Base-by-base conservation (phyloP, 2,329 filamentous ascomycete genomes). In the Drechslerella stenobrocha region DNA sequence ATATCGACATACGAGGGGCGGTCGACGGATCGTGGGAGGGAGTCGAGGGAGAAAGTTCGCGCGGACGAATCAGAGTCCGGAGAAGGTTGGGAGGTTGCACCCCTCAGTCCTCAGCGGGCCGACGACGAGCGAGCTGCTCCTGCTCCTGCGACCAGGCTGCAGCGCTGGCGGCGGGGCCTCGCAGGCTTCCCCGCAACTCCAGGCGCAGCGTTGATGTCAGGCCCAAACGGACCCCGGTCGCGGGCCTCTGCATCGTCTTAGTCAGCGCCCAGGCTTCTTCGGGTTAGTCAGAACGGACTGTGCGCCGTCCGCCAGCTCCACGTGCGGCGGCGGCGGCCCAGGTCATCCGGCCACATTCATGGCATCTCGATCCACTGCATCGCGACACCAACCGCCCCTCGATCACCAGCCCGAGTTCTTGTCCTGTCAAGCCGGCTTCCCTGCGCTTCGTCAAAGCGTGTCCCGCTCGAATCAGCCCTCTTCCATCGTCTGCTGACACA, bases 131-230 rank as follows among this genome's bases (percentile, higher is more conserved):
- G 18, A 18, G 22, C 37, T 42, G 18, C 22, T 42, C 15, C 37
- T 18, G 4, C 15, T 42, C 37, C n/a, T 18, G 15, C 3, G 18
- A 18, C 13, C 15, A 42, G 15, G 11, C 34, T 9, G 11, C 34
- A 37, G 34, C 11, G 34, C 34, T 13, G 34, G 34, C 13, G 13
- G 11, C 34, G 34, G 34, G 34, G 34, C 34, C 34, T n/a, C n/a
- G n/a, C n/a, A 11, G 15, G 37, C 30, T 65, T 52, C 61, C 61
- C 61, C 61, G 48, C 48, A 66, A 46, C 46, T 15, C 57, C 40
- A 52, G 20, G 37, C 37, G 28, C 24, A 47, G 20, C 8, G 30
- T 50, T 44, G 45, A 52, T 52, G 37, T 34, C 28, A 13, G 55
- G 50, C 58, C 55, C 28, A 46, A 8, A 26, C 30, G 44, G 4